Conservation (phyloP, 2,329 filamentous ascomycete species). For the Penicillium palitans region DNA sequence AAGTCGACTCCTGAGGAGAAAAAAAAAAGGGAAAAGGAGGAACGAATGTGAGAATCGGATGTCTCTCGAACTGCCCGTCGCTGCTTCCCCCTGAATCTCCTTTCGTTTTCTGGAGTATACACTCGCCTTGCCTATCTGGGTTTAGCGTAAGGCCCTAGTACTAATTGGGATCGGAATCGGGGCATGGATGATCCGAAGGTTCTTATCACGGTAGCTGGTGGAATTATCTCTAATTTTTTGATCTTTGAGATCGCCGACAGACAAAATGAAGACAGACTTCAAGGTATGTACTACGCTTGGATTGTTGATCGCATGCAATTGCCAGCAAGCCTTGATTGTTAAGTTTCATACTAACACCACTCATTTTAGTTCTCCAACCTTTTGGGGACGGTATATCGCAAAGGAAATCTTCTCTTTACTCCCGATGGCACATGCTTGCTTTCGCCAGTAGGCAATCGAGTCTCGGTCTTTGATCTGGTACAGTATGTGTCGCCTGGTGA, state of each 20-base stretch:
- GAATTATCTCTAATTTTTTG: constrained; percentile 26
- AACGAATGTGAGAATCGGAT: constrained; percentile 8
- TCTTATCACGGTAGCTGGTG: constrained; percentile 25
- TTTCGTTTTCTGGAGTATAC: constrained; percentile 33
- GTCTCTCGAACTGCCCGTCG: constrained; percentile 21
- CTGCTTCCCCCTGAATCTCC: constrained; percentile 32
- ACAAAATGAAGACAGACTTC: constrained; percentile 94
- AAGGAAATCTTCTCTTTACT: constrained; percentile 95
- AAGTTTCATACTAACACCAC: background rate
- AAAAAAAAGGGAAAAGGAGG: constrained; percentile 22
- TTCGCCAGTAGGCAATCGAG: constrained; percentile 93
- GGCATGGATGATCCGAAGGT: constrained; percentile 22
- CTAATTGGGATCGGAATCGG: constrained; percentile 16
- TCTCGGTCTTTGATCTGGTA: constrained; percentile 93
- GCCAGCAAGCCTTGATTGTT: background rate
- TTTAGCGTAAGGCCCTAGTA: constrained; percentile 17
- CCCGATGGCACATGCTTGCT: constrained; percentile 94
- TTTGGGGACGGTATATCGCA: constrained; percentile 95
- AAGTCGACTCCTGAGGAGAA: constrained; percentile 11
- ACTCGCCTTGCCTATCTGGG: constrained; percentile 29
- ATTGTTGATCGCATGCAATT: background rate
- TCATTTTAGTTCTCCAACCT: constrained; percentile 90
- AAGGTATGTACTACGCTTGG: constrained; percentile 61
- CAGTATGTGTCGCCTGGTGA: constrained; percentile 60
- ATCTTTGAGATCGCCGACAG: constrained; percentile 25